Evolutionary conservation across 2,329 filamentous ascomycete genomes (phyloP), one percentile per base, ranked within the genome.

Genomic region (Penicillium glabrum): DNA sequence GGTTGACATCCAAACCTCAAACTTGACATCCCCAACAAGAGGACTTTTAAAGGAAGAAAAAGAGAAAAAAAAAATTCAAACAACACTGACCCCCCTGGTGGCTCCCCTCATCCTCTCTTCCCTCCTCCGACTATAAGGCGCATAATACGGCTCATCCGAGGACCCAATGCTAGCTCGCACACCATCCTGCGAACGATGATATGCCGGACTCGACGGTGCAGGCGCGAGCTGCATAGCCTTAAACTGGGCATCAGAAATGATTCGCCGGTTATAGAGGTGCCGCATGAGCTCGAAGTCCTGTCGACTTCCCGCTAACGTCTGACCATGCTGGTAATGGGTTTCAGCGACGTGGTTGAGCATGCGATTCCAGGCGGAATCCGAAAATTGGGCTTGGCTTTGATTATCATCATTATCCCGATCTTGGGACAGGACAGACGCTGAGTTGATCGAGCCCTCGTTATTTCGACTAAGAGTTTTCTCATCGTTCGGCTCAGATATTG

Each of bases 241-340:
- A 60, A 79, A 75, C 57, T 79, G 74, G 14, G 74, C 73, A 19
- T 74, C 72, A 13, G 69, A 73, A 57, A 80, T 79, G 51, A 80
- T 68, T 29, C 74, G 69, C 51, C 70, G 61, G 19, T 69, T 69
- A 58, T 76, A 79, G 54, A 80, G 70, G 64, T 78, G 78, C 51
- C 72, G 73, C 76, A 79, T 78, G 14, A 79, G 65, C 57, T 75
- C 72, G 47, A 79, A 77, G 58, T 77, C 76, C 7, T 75, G 71
- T 45, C 72, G 69, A 47, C 72, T 74, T 6, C 72, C 70, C 2
- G 74, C 73, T 9, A 79, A 68, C 21, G 73, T 72, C 39, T 79
- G 71, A 16, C 77, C 77, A 10, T 67, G 63, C 37, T 73, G 71
- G 51, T 76, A 78, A 61, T 80, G 77, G 16, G 66, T 67, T 50